Percentiles rank a stretch among this genome's conserved stretches.
Conservation (phyloP, 768 basidiomycete species). For the Fibroporia radiculosa region DNA sequence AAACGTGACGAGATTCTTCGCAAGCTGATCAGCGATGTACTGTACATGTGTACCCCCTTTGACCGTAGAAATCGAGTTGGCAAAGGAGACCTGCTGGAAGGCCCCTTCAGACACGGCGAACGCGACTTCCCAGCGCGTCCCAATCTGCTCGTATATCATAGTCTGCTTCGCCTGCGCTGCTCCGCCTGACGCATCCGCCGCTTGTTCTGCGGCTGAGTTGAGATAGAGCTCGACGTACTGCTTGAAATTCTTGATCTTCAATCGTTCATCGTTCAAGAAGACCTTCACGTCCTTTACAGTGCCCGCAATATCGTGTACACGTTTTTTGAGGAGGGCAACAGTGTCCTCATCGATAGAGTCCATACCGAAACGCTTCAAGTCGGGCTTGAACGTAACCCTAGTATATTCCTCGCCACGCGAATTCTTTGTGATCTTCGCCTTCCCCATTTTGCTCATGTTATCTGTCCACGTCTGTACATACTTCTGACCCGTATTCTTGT, state of each 20-base stretch:
- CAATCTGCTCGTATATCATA: slow-evolving; percentile 74
- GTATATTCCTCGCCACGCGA: slow-evolving; percentile 86
- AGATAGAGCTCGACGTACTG: slow-evolving; percentile 95
- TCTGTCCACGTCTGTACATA: slow-evolving; percentile 93
- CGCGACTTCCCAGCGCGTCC: slow-evolving; percentile 88
- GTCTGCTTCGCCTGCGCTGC: slow-evolving; percentile 70
- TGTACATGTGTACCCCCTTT: slow-evolving; percentile 95
- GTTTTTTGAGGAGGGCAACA: slow-evolving; percentile 78
- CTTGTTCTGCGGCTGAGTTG: slow-evolving; percentile 63
- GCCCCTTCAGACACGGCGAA: slow-evolving; percentile 91
- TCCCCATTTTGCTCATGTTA: slow-evolving; percentile 86
- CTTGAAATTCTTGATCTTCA: slow-evolving; percentile 94
- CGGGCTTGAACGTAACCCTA: slow-evolving; percentile 86
- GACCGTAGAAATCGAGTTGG: slow-evolving; percentile 93
- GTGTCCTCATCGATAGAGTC: slow-evolving; percentile 86
- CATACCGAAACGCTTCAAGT: slow-evolving; percentile 91
- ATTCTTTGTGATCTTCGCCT: slow-evolving; percentile 92
- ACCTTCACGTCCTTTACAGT: slow-evolving; percentile 91
- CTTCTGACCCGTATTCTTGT: slow-evolving; percentile 78
- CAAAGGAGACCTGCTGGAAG: slow-evolving; percentile 94
- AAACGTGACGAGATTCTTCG: slow-evolving; percentile 71
- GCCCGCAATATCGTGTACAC: slow-evolving; percentile 97
- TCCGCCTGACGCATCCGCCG: slow-evolving; percentile 66
- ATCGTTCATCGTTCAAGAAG: slow-evolving; percentile 81
- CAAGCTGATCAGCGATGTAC: slow-evolving; percentile 79